A percentile compares a stretch with the other conserved stretches of the same genome.
phyloP scores from a whole-genome alignment of 2,329 filamentous ascomycete species.

The Amphichorda felina region DNA sequence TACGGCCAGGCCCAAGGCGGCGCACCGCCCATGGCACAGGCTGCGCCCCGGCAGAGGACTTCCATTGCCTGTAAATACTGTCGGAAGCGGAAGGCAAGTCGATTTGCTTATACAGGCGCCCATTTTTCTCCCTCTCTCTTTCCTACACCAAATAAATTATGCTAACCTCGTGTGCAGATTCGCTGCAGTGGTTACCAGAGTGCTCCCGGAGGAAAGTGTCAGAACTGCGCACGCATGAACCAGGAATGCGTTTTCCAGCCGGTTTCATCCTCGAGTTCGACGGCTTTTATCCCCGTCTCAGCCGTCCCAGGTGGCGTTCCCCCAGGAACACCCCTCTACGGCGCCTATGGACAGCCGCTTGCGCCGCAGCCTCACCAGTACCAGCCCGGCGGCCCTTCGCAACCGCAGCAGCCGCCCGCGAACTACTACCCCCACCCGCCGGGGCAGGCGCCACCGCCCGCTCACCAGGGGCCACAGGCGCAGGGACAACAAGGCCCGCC shows the following conservation, averaged over 20 bases:
- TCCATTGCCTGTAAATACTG: constrained; percentile 51
- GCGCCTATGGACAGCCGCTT: constrained; percentile 45
- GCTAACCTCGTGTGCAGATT: constrained; percentile 30
- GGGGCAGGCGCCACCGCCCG: no score
- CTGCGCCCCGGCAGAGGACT: constrained; percentile 44
- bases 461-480: constrained; percentile 7
- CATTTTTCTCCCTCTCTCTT: no score
- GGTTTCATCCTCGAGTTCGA: constrained; percentile 41
- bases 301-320: constrained; percentile 46
- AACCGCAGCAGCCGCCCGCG: constrained; percentile 3
- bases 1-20: constrained; percentile 17
- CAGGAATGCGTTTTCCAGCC: constrained; percentile 52
- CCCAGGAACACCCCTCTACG: constrained; percentile 42
- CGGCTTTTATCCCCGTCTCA: constrained; percentile 47
- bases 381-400: constrained; percentile 7
- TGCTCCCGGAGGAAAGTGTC: constrained; percentile 45
- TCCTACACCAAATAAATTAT: no score
- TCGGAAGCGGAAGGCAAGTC: constrained; percentile 44
- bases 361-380: constrained; percentile 13
- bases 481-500: constrained; percentile 1
- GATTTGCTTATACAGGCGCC: not conserved
- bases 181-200: constrained; percentile 50
- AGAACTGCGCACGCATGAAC: constrained; percentile 49
- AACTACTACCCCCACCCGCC: constrained; percentile 9
- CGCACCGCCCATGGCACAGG: constrained; percentile 29